Evolutionary conservation across 2,329 filamentous ascomycete genomes (phyloP).

Genomic region (Teratosphaeria pseudoeucalypti): DNA sequence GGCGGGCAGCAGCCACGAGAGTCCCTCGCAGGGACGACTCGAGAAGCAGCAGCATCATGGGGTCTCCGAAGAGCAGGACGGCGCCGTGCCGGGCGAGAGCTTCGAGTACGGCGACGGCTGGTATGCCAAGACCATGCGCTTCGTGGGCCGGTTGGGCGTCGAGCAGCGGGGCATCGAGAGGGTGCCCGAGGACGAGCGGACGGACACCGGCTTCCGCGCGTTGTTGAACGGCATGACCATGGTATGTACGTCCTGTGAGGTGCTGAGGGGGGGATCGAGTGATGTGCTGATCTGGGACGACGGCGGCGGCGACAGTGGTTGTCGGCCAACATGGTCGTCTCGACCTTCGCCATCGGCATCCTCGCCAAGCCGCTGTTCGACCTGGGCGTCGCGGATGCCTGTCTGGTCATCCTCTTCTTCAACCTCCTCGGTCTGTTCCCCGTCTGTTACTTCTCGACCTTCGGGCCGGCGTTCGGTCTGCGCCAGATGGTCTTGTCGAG

Average conservation of each 20-base stretch:
- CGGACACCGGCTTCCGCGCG: conserved; percentile 42
- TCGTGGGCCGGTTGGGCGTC: conserved; percentile 56
- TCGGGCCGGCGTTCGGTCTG: conserved; percentile 63
- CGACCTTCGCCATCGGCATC: conserved; percentile 65
- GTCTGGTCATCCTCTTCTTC: conserved; percentile 63
- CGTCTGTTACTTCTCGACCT: conserved; percentile 67
- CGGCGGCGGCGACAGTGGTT: conserved; percentile 64
- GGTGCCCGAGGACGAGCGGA: conserved; percentile 59
- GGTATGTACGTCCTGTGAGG: conserved; percentile 32
- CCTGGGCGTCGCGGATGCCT: conserved; percentile 63
- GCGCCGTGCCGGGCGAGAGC: conserved; percentile 47
- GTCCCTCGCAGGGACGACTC: background rate
- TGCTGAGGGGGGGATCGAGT: background rate
- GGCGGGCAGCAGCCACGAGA: background rate
- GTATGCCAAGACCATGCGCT: conserved; percentile 50
- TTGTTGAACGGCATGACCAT: conserved; percentile 60
- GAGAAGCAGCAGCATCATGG: conserved; percentile 8
- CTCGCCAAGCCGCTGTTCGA: conserved; percentile 58
- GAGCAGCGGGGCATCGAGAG: conserved; percentile 69
- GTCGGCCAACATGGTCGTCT: conserved; percentile 68
- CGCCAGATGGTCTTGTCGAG: conserved; percentile 72
- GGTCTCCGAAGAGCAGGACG: conserved; percentile 25
- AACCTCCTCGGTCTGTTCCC: conserved; percentile 63
- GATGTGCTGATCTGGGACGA: background rate
- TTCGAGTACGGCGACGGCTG: conserved; percentile 47